These are phyloP conservation scores for Eimeria brunetti DNA, from an alignment of 169 alveolate species.

Conservation along the genomic window DNA sequence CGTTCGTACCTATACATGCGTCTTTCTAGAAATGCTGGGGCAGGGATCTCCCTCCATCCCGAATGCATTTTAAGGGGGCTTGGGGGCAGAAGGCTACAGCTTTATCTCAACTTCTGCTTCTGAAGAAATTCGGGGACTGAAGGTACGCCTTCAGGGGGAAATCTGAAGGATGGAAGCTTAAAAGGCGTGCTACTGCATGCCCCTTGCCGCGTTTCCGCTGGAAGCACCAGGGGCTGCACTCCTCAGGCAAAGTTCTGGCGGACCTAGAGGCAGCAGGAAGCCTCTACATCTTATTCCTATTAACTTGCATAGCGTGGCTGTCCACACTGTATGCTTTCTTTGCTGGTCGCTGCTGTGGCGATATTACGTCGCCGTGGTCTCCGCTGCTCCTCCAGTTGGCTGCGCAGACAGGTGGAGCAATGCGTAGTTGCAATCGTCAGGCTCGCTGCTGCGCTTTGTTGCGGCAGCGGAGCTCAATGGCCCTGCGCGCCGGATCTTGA, in stretches of 20 bases:
- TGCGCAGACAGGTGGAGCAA: background rate
- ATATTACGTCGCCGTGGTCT: background rate
- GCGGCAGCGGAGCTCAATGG: background rate
- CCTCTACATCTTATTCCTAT: background rate
- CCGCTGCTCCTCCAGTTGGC: background rate
- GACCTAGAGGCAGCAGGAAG: background rate
- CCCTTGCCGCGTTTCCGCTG: background rate
- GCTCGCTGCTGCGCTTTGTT: background rate
- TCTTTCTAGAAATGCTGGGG: background rate
- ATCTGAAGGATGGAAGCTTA: background rate
- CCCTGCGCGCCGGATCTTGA: background rate
- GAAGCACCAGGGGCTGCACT: background rate
- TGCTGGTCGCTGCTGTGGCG: background rate
- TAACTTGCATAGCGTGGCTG: background rate
- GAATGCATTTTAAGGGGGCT: background rate
- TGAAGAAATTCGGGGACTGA: background rate
- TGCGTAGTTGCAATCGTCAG: background rate
- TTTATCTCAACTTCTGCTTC: background rate
- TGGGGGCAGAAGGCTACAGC: background rate
- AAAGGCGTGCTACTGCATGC: background rate
- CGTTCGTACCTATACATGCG: background rate
- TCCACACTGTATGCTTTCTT: background rate
- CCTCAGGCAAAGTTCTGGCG: background rate
- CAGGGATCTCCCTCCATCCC: background rate
- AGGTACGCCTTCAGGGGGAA: background rate